Percentiles rank a stretch among this genome's conserved stretches.
Evolutionary conservation across 257 asterid species (phyloP).

Genomic region (Solanum sitiens): DNA sequence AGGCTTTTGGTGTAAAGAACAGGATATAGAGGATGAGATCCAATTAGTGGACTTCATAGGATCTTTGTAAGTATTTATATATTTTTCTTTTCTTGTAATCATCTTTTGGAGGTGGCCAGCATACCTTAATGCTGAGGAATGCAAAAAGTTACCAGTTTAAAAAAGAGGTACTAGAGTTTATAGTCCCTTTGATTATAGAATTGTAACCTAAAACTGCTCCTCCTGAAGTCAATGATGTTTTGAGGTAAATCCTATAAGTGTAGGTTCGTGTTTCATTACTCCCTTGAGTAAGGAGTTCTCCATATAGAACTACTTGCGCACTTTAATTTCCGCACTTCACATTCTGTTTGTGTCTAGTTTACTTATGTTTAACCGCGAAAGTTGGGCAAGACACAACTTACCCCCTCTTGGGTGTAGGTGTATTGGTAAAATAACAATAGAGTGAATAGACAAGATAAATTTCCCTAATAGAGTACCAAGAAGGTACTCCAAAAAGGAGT

Average conservation of each 20-base stretch:
- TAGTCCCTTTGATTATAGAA: not conserved
- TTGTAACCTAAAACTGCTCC: not conserved
- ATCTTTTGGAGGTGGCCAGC: too few species aligned
- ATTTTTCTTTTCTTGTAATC: too few species aligned
- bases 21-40: too few species aligned
- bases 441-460: not conserved
- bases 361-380: not conserved
- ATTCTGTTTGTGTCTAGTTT: not conserved
- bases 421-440: not conserved
- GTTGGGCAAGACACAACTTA: not conserved
- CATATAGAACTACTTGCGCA: not conserved
- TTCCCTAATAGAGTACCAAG: not conserved
- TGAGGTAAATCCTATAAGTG: not conserved
- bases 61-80: too few species aligned
- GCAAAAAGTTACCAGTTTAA: too few species aligned
- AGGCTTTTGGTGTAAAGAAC: too few species aligned
- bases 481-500: not conserved
- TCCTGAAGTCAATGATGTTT: not conserved
- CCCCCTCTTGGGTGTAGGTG: not conserved
- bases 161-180: not conserved
- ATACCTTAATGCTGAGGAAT: too few species aligned
- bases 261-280: not conserved
- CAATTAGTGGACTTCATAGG: too few species aligned
- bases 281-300: not conserved
- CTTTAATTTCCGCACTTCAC: not conserved